These are phyloP conservation scores for Friedmanniomyces endolithicus DNA, from an alignment of 495 filamentous ascomycete genomes.

Conservation along the genomic window DNA sequence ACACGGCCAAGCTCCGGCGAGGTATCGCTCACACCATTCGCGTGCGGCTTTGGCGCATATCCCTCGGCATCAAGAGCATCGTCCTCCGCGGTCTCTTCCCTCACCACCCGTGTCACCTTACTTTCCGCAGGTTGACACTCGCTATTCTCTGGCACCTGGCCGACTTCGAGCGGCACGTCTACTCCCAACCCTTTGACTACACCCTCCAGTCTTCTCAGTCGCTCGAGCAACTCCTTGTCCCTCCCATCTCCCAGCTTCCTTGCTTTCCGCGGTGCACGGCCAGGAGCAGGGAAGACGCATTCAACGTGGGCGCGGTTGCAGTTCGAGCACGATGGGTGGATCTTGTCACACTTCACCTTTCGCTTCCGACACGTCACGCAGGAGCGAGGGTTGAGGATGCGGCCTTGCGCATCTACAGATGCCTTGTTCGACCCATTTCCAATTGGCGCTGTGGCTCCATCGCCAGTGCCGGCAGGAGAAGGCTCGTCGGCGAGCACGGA, in stretches of 20 bases:
- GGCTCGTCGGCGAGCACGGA: background rate
- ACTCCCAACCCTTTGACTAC: constrained; percentile 59
- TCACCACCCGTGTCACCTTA: background rate
- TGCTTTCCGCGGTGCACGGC: constrained; percentile 60
- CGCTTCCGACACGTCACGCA: constrained; percentile 74
- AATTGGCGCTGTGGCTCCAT: background rate
- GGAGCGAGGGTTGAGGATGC: constrained; percentile 49
- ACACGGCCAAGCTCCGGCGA: background rate
- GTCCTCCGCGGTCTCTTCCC: background rate
- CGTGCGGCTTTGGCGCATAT: background rate
- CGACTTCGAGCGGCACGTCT: constrained; percentile 25
- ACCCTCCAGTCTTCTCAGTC: constrained; percentile 65
- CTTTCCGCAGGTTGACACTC: background rate
- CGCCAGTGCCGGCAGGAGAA: background rate
- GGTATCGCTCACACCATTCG: background rate
- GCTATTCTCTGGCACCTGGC: background rate
- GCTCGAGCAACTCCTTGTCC: constrained; percentile 53
- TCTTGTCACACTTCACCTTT: constrained; percentile 83
- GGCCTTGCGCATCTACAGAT: constrained; percentile 13
- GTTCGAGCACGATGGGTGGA: constrained; percentile 69
- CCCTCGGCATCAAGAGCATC: background rate
- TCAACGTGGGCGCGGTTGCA: constrained; percentile 65
- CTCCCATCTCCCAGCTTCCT: constrained; percentile 53
- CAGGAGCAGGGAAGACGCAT: constrained; percentile 74
- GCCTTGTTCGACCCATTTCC: background rate